phyloP scores from a whole-genome alignment of 2,329 filamentous ascomycete genomes.

The Cryoendolithus antarcticus region DNA sequence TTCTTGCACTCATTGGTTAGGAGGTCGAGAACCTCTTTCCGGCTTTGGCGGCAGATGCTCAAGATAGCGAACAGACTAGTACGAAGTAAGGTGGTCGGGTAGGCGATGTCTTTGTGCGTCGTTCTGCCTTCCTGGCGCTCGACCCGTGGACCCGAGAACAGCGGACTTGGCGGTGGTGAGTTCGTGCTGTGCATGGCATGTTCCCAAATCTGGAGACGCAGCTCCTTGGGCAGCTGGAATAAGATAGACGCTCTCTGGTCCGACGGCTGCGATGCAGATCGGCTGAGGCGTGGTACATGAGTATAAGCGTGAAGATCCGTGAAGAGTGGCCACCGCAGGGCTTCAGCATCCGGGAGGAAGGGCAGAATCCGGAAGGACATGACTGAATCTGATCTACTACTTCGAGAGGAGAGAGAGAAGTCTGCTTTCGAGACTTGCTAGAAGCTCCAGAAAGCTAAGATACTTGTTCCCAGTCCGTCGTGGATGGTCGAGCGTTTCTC shows the following conservation, averaged over 20 bases:
- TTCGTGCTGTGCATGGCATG: constrained; percentile 7
- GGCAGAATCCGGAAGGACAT: constrained; percentile 1
- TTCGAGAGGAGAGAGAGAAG: not conserved
- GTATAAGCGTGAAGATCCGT: not conserved
- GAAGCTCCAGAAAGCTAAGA: not conserved
- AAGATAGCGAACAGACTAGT: constrained; percentile 1
- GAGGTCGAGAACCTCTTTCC: constrained; percentile 9
- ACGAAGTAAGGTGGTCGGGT: not conserved
- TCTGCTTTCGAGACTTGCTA: not conserved
- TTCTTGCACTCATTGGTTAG: constrained; percentile 6
- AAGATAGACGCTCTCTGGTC: constrained; percentile 3
- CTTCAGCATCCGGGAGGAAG: not conserved
- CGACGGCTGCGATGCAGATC: not conserved
- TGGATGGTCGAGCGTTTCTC: no score
- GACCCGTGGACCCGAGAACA: constrained; percentile 4
- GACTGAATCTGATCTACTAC: not conserved
- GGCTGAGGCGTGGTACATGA: not conserved
- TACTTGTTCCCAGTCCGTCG: not conserved
- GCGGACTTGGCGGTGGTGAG: constrained; percentile 5
- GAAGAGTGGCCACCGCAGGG: constrained; percentile 1
- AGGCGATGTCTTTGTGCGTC: constrained; percentile 1
- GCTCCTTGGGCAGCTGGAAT: constrained; percentile 12
- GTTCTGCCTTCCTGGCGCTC: not conserved
- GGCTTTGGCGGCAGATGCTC: constrained; percentile 6
- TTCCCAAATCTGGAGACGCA: constrained; percentile 12